Evolutionary conservation across 2,329 filamentous ascomycete species (phyloP).

Genomic region (Talaromyces islandicus): DNA sequence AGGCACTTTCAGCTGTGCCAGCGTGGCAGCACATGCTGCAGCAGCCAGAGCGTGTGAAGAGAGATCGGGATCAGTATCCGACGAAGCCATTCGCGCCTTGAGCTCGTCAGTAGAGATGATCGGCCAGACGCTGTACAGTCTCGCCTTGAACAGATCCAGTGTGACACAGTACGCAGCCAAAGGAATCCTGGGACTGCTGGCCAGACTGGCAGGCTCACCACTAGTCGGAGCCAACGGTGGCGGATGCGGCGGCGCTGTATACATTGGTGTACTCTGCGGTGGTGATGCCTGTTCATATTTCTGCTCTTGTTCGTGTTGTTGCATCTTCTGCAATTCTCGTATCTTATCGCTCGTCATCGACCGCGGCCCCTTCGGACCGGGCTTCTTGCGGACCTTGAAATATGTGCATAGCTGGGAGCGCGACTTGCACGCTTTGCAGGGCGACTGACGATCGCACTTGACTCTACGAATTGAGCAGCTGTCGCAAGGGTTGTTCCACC

Average conservation of each 20-base stretch:
- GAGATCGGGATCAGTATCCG: background rate
- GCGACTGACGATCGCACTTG: conserved; percentile 13
- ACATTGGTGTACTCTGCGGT: background rate
- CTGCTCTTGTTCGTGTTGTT: background rate
- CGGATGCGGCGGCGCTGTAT: background rate
- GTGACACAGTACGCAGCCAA: conserved; percentile 1
- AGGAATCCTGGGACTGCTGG: background rate
- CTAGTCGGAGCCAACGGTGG: background rate
- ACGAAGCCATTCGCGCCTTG: conserved; percentile 1
- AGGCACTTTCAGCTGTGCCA: conserved; percentile 6
- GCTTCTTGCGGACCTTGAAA: conserved; percentile 12
- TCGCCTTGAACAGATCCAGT: conserved; percentile 6
- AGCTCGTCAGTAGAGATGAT: conserved; percentile 6
- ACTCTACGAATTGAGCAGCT: conserved; percentile 11
- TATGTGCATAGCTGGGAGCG: conserved; percentile 12
- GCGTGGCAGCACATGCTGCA: conserved; percentile 5
- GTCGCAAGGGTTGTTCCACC: conserved; percentile 5
- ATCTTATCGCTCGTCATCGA: conserved; percentile 3
- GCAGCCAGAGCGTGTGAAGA: conserved; percentile 6
- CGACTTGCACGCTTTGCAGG: conserved; percentile 12
- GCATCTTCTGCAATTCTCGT: conserved; percentile 3
- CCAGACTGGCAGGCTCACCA: background rate
- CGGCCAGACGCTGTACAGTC: conserved; percentile 9
- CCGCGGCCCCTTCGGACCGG: conserved; percentile 9
- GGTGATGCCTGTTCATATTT: background rate